Evolutionary conservation across 768 basidiomycete genomes (phyloP).

Genomic region (Rhizopogon vulgaris): DNA sequence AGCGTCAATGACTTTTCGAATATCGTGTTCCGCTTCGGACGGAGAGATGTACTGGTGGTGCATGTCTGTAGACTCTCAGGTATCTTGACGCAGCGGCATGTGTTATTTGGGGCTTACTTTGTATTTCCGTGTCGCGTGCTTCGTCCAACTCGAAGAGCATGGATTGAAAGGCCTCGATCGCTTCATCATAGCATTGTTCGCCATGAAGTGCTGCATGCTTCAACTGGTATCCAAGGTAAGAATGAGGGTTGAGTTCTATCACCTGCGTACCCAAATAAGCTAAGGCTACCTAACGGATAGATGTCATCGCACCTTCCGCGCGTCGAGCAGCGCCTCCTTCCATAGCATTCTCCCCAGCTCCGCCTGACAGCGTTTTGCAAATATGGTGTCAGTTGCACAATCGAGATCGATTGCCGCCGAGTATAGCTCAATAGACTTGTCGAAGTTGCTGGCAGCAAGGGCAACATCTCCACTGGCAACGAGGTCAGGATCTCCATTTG

Average conservation of each 20-base stretch:
- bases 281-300: not conserved
- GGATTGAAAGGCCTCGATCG: not conserved
- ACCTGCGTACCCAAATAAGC: not conserved
- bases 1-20: not conserved
- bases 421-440: not conserved
- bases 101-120: not conserved
- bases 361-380: not conserved
- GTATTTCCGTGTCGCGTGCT: not conserved
- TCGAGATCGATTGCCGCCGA: not conserved
- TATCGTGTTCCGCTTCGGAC: not conserved
- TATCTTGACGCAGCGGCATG: not conserved
- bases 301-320: not conserved
- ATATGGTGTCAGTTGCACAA: not conserved
- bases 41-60: not conserved
- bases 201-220: not conserved
- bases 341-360: not conserved
- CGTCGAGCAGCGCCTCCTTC: not conserved
- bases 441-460: not conserved
- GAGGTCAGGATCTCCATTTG: not conserved
- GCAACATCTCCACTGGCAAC: not conserved
- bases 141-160: not conserved
- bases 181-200: not conserved
- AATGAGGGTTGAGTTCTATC: not conserved
- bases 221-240: not conserved
- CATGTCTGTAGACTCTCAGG: not conserved